Evolutionary conservation across 257 asterid species (phyloP), one percentile per base, ranked within the genome.

Genomic region (Echites panduratus): DNA sequence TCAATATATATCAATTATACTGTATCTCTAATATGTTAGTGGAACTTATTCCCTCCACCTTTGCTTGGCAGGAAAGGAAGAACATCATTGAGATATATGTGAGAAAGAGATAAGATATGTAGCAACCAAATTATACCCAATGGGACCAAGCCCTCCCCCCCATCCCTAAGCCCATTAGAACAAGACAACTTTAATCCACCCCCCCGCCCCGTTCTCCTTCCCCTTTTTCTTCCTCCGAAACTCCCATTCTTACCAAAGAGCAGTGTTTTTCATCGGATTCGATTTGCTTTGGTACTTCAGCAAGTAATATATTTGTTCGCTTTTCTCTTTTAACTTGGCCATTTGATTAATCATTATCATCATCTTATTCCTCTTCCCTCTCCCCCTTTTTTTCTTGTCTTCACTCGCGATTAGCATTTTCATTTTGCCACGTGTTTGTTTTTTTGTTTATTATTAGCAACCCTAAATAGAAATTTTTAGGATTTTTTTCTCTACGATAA

Each of bases 11-110:
- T 43, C 68, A 54, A 62, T 44, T 29, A 79, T 61, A 29, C 70
- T 32, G 38, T 32, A 61, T 79, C 76, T 75, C 61, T 49, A 52
- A 66, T 61, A 75, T 47, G 38, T 3, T 27, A 44, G 82, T 66
- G 43, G 48, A 71, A 71, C 59, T 29, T 22, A 71, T 40, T 63
- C 69, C 48, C 38, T 32, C 38, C 38, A 70, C 47, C 76, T 74
- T 85, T 81, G 89, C 90, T 85, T 84, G 78, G 78, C 38, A 41
- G 74, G 26, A 69, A 74, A 81, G 86, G 80, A 79, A 87, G 85
- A 73, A 54, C 81, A 78, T 76, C 13, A 78, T 38, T 76, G 71
- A 69, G 41, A 19, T 12, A 5, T 6, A 8, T 13, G 27, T 24
- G 2, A 27, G 35, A 43, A 9, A 66, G 27, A 4, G 48, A 41